These are phyloP conservation scores for Phytophthora fragariaefolia DNA, from an alignment of 352 stramenopile genomes.

Conservation along the genomic window DNA sequence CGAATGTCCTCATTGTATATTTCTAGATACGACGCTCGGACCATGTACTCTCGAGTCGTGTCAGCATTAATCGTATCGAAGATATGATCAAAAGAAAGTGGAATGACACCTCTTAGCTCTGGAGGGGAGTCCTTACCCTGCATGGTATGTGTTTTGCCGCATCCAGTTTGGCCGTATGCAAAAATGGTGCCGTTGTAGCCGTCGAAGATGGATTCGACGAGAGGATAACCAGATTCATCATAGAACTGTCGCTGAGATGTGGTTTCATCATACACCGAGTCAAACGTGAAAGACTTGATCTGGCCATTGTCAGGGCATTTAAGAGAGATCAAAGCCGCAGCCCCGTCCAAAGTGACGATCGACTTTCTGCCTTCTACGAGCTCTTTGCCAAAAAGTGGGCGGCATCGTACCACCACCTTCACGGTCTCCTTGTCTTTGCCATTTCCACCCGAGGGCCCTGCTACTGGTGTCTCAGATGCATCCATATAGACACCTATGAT, in stretches of 20 bases:
- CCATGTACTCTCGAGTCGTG: slow-evolving; percentile 77
- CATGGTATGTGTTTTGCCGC: slow-evolving; percentile 89
- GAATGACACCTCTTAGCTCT: slow-evolving; percentile 84
- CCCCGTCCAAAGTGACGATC: slow-evolving; percentile 82
- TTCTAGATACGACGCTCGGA: slow-evolving; percentile 92
- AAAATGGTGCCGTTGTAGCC: slow-evolving; percentile 94
- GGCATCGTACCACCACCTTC: slow-evolving; percentile 90
- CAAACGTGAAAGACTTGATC: slow-evolving; percentile 91
- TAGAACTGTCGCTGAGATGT: slow-evolving; percentile 89
- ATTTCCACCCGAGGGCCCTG: slow-evolving; percentile 10
- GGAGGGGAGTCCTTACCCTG: slow-evolving; percentile 77
- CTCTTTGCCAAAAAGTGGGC: slow-evolving; percentile 88
- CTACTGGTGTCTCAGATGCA: slow-evolving; percentile 22
- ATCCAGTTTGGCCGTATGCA: slow-evolving; percentile 89
- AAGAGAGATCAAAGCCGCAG: slow-evolving; percentile 74
- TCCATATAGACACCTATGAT: slow-evolving; percentile 23
- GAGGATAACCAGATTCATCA: slow-evolving; percentile 83
- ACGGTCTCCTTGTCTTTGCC: slow-evolving; percentile 85
- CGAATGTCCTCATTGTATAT: slow-evolving; percentile 97
- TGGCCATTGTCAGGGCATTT: slow-evolving; percentile 78
- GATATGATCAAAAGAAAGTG: slow-evolving; percentile 87
- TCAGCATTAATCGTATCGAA: slow-evolving; percentile 87
- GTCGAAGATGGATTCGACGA: slow-evolving; percentile 92
- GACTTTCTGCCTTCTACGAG: slow-evolving; percentile 79
- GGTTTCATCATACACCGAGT: slow-evolving; percentile 90